Base-by-base conservation (phyloP, 306 rosid species). In the Trifolium subterraneum region DNA sequence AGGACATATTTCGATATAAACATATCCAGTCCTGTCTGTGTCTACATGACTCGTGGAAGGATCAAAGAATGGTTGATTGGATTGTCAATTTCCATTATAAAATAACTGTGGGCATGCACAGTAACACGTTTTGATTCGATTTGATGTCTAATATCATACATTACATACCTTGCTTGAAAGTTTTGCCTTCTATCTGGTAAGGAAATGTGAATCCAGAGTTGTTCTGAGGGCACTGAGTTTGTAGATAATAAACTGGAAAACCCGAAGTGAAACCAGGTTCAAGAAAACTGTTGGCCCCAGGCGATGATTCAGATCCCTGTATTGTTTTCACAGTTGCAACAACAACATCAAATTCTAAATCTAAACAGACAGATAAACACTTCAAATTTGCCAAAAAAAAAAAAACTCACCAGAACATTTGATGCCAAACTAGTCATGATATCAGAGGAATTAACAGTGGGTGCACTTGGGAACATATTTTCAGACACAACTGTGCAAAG, bases 251-350 rank as follows among this genome's bases (percentile, higher is more conserved):
- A 48, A 93, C 3, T 20, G 92, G 88, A 64, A 31, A 68, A 70
- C 7, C 78, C n/a, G 88, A 82, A 81, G 47, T 19, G 70, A 89
- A 89, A 76, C 91, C 93, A 27, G 88, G 76, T 61, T 91, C 98
- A 25, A 85, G 64, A 77, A 85, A 88, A 85, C 84, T 76, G 83
- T 14, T 71, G 13, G 0, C 0, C 25, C n/a, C 52, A 2, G 96
- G 70, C 72, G 0, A 4, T 22, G 89, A 23, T 22, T 71, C 75
- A n/a, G 98, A 80, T 70, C 98, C 98, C 98, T 93, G 72, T 68
- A 74, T 79, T 78, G 61, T 72, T 85, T 83, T 65, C 54, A 41
- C 63, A 42, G 18, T 68, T 19, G 20, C 60, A 65, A 59, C 64
- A 84, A 31, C 56, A 64, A 45, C 61, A 71, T 16, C 23, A 39